Evolutionary conservation across 805 yeast species (phyloP).

Genomic region (Metschnikowia borealis): DNA sequence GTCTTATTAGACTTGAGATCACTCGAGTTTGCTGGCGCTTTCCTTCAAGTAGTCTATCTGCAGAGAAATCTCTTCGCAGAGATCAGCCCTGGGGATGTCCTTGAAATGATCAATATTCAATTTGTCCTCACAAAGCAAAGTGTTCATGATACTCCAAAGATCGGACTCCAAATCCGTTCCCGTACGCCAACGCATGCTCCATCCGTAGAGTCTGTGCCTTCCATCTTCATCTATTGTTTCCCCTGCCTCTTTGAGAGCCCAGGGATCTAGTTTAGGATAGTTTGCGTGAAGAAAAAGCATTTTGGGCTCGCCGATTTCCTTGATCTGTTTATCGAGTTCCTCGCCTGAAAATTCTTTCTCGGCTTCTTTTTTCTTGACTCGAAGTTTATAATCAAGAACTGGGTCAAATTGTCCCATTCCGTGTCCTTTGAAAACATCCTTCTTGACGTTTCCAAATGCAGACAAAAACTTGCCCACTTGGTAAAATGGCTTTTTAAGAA

Average conservation of each 20-base stretch:
- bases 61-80: conserved; percentile 48
- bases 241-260: conserved; percentile 43
- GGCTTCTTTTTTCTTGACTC: conserved; percentile 9
- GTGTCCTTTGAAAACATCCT: conserved; percentile 52
- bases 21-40: conserved; percentile 28
- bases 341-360: conserved; percentile 6
- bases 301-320: conserved; percentile 10
- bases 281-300: conserved; percentile 61
- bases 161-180: conserved; percentile 56
- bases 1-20: background rate
- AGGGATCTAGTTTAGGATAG: conserved; percentile 64
- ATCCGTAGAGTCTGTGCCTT: conserved; percentile 56
- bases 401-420: conserved; percentile 80
- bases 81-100: conserved; percentile 35
- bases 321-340: conserved; percentile 5
- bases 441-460: conserved; percentile 46
- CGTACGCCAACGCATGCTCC: conserved; percentile 46
- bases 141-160: conserved; percentile 58
- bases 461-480: conserved; percentile 50
- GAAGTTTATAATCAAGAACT: conserved; percentile 45
- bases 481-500: conserved; percentile 45
- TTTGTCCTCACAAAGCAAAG: conserved; percentile 49
- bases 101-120: conserved; percentile 43
- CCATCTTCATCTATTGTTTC: conserved; percentile 41
- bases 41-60: conserved; percentile 42